These are phyloP conservation scores for Aureobasidium pullulans DNA, from an alignment of 2,329 filamentous ascomycete genomes.

Conservation along the genomic window DNA sequence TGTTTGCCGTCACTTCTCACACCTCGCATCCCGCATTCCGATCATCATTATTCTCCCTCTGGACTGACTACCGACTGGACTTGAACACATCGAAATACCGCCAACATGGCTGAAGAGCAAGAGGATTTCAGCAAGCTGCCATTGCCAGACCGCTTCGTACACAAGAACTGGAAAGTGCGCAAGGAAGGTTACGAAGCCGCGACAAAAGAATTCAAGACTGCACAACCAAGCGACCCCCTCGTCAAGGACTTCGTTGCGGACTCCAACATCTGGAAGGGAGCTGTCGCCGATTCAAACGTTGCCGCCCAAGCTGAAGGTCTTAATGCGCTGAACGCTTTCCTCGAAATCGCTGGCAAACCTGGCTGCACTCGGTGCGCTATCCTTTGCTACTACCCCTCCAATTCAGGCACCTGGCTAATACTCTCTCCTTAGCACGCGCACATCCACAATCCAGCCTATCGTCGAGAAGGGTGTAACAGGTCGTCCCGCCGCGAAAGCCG, in stretches of 20 bases:
- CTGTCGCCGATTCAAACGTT: slow-evolving; percentile 90
- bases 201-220: slow-evolving; percentile 74
- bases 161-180: slow-evolving; percentile 97
- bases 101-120: slow-evolving; percentile 68
- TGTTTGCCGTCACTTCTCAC: neutral
- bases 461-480: slow-evolving; percentile 91
- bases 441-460: slow-evolving; percentile 66
- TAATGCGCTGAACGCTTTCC: slow-evolving; percentile 77
- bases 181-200: slow-evolving; percentile 94
- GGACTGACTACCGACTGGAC: neutral
- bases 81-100: neutral
- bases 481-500: slow-evolving; percentile 80
- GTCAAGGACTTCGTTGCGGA: slow-evolving; percentile 87
- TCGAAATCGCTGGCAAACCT: slow-evolving; percentile 81
- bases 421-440: slow-evolving; percentile 53
- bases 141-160: slow-evolving; percentile 69
- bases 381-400: neutral
- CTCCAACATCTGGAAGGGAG: slow-evolving; percentile 79
- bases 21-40: neutral
- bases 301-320: slow-evolving; percentile 93
- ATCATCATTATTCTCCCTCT: neutral
- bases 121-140: slow-evolving; percentile 77
- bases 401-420: neutral
- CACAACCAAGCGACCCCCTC: slow-evolving; percentile 74
- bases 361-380: slow-evolving; percentile 57